phyloP scores from a whole-genome alignment of 164 flowering plant genomes.

The Sextonia rubra region DNA sequence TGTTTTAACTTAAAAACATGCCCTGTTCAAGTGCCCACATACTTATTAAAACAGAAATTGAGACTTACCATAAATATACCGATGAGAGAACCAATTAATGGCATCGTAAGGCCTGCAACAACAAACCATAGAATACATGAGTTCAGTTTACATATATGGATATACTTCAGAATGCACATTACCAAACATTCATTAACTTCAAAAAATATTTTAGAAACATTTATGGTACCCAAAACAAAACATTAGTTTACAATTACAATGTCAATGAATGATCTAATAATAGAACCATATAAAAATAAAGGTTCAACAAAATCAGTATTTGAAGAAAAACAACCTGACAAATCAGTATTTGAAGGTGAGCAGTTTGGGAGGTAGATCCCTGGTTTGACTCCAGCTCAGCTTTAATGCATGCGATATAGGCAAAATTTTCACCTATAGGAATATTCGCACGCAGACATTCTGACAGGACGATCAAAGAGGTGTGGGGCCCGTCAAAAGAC shows the following conservation, averaged over 20 bases:
- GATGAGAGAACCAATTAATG: conserved; percentile 81
- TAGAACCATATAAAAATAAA: not conserved
- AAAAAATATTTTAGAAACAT: not conserved
- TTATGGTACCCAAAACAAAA: not conserved
- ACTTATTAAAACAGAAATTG: not conserved
- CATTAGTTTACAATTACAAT: not conserved
- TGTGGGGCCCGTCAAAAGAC: too few relatives aligned
- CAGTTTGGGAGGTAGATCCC: too few relatives aligned
- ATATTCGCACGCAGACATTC: too few relatives aligned
- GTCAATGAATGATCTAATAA: not conserved
- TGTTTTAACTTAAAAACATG: not conserved
- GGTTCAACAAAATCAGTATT: too few relatives aligned
- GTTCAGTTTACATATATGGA: not conserved
- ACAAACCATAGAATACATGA: not conserved
- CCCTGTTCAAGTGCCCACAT: not conserved
- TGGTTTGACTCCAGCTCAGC: too few relatives aligned
- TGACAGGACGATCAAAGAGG: too few relatives aligned
- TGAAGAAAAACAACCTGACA: too few relatives aligned
- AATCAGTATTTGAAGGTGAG: too few relatives aligned
- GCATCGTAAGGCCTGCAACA: conserved; percentile 74
- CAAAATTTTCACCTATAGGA: too few relatives aligned
- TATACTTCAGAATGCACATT: not conserved
- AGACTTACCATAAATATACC: conserved; percentile 64
- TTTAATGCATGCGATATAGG: too few relatives aligned
- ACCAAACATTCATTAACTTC: not conserved